Conservation (phyloP, 148 eudicot species). For the Rhododendron mucronatum region DNA sequence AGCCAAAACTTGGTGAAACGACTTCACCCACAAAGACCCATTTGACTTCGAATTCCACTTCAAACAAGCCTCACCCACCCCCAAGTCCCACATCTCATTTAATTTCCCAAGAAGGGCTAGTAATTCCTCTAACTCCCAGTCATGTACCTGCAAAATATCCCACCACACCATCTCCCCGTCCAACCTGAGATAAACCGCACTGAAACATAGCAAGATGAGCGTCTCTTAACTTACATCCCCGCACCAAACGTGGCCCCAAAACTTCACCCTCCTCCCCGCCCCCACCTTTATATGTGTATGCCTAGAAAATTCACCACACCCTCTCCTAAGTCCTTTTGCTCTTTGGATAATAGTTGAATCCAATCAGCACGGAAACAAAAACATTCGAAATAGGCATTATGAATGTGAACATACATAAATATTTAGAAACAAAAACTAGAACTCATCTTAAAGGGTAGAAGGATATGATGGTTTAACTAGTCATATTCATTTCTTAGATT, state of each 20-base stretch:
- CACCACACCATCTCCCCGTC: neutral
- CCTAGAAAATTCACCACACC: neutral
- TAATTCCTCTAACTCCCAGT: neutral
- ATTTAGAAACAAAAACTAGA: neutral
- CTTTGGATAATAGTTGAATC: neutral
- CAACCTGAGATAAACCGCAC: neutral
- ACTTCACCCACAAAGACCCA: neutral
- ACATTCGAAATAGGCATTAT: too few species aligned
- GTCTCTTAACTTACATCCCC: neutral
- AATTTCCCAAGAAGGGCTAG: neutral
- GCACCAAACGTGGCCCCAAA: neutral
- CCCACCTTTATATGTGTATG: neutral
- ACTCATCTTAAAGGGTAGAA: neutral
- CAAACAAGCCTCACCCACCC: neutral
- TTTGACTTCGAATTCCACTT: neutral
- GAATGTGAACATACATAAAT: neutral
- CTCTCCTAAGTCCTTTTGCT: neutral
- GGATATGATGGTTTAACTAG: neutral
- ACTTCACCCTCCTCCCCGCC: neutral
- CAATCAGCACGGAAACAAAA: neutral
- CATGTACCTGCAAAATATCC: neutral
- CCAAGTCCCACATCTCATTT: neutral
- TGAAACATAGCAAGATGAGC: neutral
- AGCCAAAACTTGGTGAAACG: neutral
- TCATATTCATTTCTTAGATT: neutral